Evolutionary conservation across 345 rosid species (phyloP).

Genomic region (Salix viminalis): DNA sequence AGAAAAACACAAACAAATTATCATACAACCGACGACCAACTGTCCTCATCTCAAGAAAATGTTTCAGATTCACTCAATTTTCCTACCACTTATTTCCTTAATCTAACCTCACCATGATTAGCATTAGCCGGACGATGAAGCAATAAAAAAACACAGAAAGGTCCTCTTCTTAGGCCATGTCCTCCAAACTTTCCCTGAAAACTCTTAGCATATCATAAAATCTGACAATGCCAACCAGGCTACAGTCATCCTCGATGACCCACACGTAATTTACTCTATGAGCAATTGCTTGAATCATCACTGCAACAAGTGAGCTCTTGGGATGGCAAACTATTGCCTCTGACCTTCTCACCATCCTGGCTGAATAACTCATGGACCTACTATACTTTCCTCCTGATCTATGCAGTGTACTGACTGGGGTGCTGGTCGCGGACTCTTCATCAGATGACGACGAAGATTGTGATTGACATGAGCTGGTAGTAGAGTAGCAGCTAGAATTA

Average conservation of each 20-base stretch:
- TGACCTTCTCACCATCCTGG: constrained; percentile 69
- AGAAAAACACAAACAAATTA: not conserved
- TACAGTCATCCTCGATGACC: constrained; percentile 71
- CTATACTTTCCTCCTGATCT: constrained; percentile 38
- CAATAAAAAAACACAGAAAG: not conserved
- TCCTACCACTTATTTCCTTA: not conserved
- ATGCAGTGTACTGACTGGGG: constrained; percentile 16
- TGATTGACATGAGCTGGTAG: constrained; percentile 17
- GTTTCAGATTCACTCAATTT: not conserved
- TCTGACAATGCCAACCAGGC: constrained; percentile 77
- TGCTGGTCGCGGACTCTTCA: constrained; percentile 41
- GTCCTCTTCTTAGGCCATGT: constrained; percentile 12
- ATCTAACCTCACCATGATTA: constrained; percentile 1
- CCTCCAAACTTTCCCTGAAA: constrained; percentile 54
- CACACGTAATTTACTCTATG: constrained; percentile 77
- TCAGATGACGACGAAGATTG: constrained; percentile 41
- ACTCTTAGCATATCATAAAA: constrained; percentile 58
- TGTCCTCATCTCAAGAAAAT: not conserved
- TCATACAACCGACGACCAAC: not conserved
- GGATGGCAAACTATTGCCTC: constrained; percentile 75
- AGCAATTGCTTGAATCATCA: constrained; percentile 85
- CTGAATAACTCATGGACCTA: constrained; percentile 61
- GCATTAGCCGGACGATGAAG: not conserved
- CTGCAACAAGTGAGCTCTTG: constrained; percentile 77
- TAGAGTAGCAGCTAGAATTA: constrained; percentile 12